phyloP scores from a whole-genome alignment of 2,329 filamentous ascomycete genomes.

The Diaporthe sp. region DNA sequence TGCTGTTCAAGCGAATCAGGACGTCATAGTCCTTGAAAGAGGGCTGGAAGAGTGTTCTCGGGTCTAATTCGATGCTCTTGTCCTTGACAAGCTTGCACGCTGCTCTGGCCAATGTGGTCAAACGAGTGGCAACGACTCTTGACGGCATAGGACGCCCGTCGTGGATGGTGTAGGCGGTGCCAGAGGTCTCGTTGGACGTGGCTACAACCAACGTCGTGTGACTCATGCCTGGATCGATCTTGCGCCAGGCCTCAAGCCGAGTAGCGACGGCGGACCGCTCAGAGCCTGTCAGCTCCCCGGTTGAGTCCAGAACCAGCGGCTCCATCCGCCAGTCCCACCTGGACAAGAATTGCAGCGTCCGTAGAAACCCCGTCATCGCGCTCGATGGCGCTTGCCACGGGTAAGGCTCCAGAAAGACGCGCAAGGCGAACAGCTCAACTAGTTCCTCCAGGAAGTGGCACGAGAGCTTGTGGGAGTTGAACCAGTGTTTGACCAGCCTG shows the following conservation, averaged over 20 bases:
- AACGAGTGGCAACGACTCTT: conserved; percentile 86
- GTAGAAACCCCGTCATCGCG: conserved; percentile 83
- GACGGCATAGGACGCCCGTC: conserved; percentile 68
- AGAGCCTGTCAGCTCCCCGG: conserved; percentile 72
- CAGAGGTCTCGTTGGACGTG: conserved; percentile 82
- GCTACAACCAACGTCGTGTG: conserved; percentile 85
- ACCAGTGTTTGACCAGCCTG: conserved; percentile 91
- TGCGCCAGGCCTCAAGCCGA: conserved; percentile 86
- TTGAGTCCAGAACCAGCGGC: conserved; percentile 84
- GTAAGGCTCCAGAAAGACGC: conserved; percentile 84
- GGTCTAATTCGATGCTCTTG: conserved; percentile 66
- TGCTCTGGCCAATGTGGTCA: conserved; percentile 85
- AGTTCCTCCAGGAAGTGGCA: conserved; percentile 84
- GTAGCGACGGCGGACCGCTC: conserved; percentile 76
- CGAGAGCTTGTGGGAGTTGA: conserved; percentile 83
- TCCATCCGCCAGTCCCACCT: conserved; percentile 93
- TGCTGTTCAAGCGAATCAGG: conserved; percentile 78
- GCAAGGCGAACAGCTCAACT: conserved; percentile 85
- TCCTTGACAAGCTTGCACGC: conserved; percentile 74
- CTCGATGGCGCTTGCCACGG: conserved; percentile 86
- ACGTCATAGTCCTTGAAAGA: conserved; percentile 87
- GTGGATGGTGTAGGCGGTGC: conserved; percentile 84
- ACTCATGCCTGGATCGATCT: conserved; percentile 91
- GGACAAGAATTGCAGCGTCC: conserved; percentile 83
- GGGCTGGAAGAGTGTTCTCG: conserved; percentile 77